Evolutionary conservation across 2,329 filamentous ascomycete species (phyloP).

Genomic region (Torrubiella hemipterigena): DNA sequence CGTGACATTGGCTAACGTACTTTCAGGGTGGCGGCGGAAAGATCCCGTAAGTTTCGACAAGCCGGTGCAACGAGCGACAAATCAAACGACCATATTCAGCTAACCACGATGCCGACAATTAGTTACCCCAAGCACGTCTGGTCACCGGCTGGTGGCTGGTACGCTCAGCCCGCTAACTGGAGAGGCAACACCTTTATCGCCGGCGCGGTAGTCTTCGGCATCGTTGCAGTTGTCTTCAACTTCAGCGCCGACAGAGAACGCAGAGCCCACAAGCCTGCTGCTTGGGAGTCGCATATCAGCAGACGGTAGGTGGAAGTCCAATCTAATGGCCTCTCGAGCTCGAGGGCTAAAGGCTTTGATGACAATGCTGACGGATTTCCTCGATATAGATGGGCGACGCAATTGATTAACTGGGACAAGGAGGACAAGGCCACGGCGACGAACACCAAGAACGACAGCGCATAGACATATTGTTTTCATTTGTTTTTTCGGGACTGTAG

Average conservation of each 20-base stretch:
- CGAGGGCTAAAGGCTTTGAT: not conserved
- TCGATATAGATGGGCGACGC: conserved; percentile 29
- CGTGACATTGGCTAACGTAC: too few species aligned
- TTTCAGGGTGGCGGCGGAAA: conserved; percentile 64
- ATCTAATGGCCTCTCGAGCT: not conserved
- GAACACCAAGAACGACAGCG: conserved; percentile 16
- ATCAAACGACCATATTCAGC: conserved; percentile 10
- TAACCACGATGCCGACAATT: conserved; percentile 7
- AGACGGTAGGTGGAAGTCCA: conserved; percentile 51
- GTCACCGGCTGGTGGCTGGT: conserved; percentile 98
- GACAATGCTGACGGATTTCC: conserved; percentile 1
- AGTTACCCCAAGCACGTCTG: conserved; percentile 99
- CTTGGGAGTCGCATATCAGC: conserved; percentile 70
- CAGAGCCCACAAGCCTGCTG: conserved; percentile 64
- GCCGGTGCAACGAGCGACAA: conserved; percentile 6
- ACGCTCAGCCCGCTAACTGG: conserved; percentile 90
- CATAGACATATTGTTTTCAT: conserved; percentile 8
- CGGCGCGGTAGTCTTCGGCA: conserved; percentile 53
- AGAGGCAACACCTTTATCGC: conserved; percentile 78
- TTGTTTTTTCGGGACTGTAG: conserved; percentile 3
- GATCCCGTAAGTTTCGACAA: conserved; percentile 45
- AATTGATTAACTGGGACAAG: conserved; percentile 31
- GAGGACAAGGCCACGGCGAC: conserved; percentile 25
- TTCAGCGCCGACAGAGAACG: conserved; percentile 63
- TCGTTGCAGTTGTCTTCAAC: conserved; percentile 57